Evolutionary conservation across 345 rosid species (phyloP).

Genomic region (Salix caprea): DNA sequence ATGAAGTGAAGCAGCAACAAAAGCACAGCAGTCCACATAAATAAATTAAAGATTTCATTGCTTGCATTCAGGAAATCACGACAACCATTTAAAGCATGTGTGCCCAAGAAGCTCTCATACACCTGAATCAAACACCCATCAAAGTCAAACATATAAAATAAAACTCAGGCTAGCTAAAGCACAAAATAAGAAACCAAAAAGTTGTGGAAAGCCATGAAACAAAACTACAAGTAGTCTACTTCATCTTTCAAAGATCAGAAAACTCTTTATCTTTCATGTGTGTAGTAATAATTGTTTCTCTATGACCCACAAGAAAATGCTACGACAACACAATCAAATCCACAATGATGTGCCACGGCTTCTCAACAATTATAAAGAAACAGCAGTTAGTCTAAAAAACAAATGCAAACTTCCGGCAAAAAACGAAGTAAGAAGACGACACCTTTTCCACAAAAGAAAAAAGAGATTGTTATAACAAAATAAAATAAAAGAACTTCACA

Average conservation of each 20-base stretch:
- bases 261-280: not conserved
- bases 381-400: not conserved
- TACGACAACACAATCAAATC: not conserved
- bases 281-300: not conserved
- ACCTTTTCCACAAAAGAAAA: too few species aligned
- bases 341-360: not conserved
- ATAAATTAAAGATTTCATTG: conserved; percentile 32
- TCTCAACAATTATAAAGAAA: not conserved
- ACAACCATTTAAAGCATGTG: conserved; percentile 34
- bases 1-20: conserved; percentile 37
- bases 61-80: conserved; percentile 33
- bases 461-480: not conserved
- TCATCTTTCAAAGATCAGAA: not conserved
- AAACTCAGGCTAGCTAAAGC: not conserved
- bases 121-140: conserved; percentile 34
- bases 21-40: conserved; percentile 38
- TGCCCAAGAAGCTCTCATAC: conserved; percentile 33
- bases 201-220: not conserved
- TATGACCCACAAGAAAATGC: not conserved
- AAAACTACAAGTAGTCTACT: not conserved
- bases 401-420: not conserved
- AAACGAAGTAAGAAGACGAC: too few species aligned
- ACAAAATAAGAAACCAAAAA: not conserved
- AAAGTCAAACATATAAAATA: conserved; percentile 13
- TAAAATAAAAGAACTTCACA: not conserved